Evolutionary conservation across 176 grass and related monocot genomes (phyloP), one percentile per base, ranked within the genome.

Genomic region (Rhynchospora tenuis): DNA sequence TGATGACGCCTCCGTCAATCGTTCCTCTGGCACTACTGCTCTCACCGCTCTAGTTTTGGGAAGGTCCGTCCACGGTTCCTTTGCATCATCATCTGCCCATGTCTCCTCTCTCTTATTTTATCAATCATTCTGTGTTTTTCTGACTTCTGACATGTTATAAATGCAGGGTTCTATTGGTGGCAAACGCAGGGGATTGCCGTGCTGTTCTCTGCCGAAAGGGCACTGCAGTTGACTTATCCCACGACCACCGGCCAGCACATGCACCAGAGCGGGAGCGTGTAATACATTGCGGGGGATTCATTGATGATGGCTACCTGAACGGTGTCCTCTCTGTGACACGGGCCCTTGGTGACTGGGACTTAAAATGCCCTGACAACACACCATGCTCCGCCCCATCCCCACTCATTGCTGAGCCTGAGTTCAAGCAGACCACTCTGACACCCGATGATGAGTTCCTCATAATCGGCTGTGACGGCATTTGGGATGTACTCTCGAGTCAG

Each of bases 271-370:
- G 17, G 1, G 71, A 70, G 63, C 92, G 92, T 31, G 85, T 98
- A 1, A 68, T 82, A 0, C 65, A 84, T 29, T 89, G 81, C 14
- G 96, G 96, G 4, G 96, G 96, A 16, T 95, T 87, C 85, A 87
- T 98, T 17, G 92, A 95, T 10, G 91, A 91, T 7, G 93, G 96
- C 19, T 95, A 93, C 70, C 89, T 98, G 73, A 98, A 95, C 0
- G 96, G 96, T 0, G 89, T 93, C 28, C 89, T 98, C 15, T 95
- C 93, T 4, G 87, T 98, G 15, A 90, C 93, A 5, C 84, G 96
- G 24, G 93, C 96, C 62, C 61, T 98, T 2, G 96, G 96, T 3
- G 96, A 98, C 62, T 98, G 93, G 96, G 96, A 98, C 52, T 47
- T 98, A 86, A 98, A 98, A 63, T 72, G 84, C 61, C 90, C 92